Base-by-base conservation (phyloP, 768 basidiomycete genomes). In the Fistulinella prunicolor region DNA sequence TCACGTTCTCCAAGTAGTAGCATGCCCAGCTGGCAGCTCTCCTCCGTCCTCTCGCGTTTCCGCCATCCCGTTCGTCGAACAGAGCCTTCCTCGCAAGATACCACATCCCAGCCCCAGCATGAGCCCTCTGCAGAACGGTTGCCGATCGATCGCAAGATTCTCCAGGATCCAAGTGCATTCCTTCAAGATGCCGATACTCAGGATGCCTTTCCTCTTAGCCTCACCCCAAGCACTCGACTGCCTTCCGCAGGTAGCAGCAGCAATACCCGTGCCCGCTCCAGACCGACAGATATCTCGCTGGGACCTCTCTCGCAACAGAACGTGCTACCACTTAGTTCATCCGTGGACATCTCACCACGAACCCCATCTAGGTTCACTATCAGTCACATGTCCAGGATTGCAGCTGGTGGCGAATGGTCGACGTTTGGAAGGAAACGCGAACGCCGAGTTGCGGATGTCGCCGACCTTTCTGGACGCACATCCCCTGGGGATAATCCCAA, bases 401-500 rank as follows among this genome's bases (percentile, higher is more conserved):
- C 56, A 9, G 34, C 48, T 0, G 51, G 59, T 35, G 60, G 60
- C 10, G 66, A 60, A 49, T 70, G 69, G 69, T 60, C 69, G 21
- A 70, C 69, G 12, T 72, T 70, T 58, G 69, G 69, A 23, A 62
- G 66, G 39, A 55, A 47, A 38, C 57, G 55, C 32, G 52, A 49
- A 8, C 56, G 49, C 9, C 55, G 50, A 14, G 29, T 47, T 5
- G 38, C 53, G 20, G 58, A 56, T 30, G 42, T 52, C n/a, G 50
- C 39, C 14, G 54, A 38, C 26, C 47, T 51, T n/a, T 51, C 60
- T 37, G 55, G 46, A 14, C 47, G 45, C 17, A 26, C 49, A 9
- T 44, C 55, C 19, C 38, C 56, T 35, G 42, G 20, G 9, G 51
- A 55, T 39, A 42, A 53, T 37, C 50, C 34, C 19, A 53, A 49